A percentile compares a stretch with the other conserved stretches of the same genome.
phyloP scores from a whole-genome alignment of 768 basidiomycete genomes.

The Mycena floridula region DNA sequence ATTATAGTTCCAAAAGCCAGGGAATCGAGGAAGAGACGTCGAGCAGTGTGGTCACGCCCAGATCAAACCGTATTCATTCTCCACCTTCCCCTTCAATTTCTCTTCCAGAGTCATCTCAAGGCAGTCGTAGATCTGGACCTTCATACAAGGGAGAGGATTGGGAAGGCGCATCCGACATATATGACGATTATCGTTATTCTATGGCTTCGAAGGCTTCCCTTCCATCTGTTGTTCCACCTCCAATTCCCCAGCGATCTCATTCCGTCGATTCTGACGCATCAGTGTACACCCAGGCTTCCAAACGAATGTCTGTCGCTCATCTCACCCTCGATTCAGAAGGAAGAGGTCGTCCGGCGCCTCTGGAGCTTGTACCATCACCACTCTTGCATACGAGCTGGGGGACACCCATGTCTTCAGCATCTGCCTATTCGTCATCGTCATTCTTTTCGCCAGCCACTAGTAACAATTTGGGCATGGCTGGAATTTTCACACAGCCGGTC shows the following conservation, averaged over 20 bases:
- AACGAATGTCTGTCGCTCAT: not conserved
- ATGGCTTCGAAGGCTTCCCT: constrained; percentile 29
- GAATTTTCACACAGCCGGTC: constrained; percentile 28
- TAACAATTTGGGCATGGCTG: constrained; percentile 23
- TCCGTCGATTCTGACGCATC: constrained; percentile 28
- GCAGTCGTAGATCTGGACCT: not conserved
- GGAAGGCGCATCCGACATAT: constrained; percentile 69
- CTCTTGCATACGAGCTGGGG: constrained; percentile 36
- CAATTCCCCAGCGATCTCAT: constrained; percentile 11
- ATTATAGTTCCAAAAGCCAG: constrained; percentile 1
- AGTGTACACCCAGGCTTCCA: constrained; percentile 16
- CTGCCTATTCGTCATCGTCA: constrained; percentile 9
- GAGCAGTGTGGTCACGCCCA: not conserved
- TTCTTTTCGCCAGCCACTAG: not conserved
- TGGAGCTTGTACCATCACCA: constrained; percentile 25
- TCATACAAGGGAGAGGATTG: constrained; percentile 37
- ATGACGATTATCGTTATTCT: constrained; percentile 55
- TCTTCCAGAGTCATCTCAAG: constrained; percentile 5
- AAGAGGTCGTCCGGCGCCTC: constrained; percentile 22
- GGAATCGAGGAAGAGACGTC: constrained; percentile 8
- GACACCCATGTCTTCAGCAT: constrained; percentile 24
- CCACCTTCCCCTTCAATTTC: constrained; percentile 2
- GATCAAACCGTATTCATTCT: not conserved
- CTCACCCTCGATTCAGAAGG: not conserved
- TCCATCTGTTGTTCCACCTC: constrained; percentile 4